Evolutionary conservation across 331 rosid species (phyloP).

Genomic region (Malus hybrid): DNA sequence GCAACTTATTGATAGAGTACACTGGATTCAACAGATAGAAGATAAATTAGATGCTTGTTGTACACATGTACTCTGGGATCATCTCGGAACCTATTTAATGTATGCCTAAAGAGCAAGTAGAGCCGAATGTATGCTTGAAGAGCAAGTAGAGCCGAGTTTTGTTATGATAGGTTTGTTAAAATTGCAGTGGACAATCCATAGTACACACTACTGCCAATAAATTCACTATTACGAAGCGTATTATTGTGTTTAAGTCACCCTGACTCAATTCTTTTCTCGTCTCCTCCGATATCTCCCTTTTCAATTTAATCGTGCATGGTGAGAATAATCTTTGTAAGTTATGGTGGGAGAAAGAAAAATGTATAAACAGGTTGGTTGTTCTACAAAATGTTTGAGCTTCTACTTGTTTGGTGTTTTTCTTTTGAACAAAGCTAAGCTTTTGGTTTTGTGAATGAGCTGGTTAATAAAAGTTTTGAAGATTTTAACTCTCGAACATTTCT

Average conservation of each 20-base stretch:
- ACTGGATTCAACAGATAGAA: neutral
- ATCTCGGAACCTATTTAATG: neutral
- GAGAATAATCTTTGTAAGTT: no score
- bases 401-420: neutral
- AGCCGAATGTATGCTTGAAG: neutral
- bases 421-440: neutral
- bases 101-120: no score
- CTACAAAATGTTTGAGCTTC: neutral
- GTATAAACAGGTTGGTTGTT: no score
- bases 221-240: no score
- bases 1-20: slow-evolving; percentile 11
- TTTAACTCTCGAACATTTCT: no score
- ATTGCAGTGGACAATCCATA: neutral
- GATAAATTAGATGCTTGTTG: neutral
- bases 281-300: no score
- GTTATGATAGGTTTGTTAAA: neutral
- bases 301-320: no score
- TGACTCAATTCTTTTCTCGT: no score
- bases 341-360: no score
- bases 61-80: neutral
- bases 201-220: no score
- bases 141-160: slow-evolving; percentile 1
- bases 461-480: no score
- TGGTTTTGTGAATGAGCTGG: neutral
- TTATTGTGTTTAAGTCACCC: no score